Conservation (phyloP, 2,329 filamentous ascomycete species). For the Aureobasidium sp. region DNA sequence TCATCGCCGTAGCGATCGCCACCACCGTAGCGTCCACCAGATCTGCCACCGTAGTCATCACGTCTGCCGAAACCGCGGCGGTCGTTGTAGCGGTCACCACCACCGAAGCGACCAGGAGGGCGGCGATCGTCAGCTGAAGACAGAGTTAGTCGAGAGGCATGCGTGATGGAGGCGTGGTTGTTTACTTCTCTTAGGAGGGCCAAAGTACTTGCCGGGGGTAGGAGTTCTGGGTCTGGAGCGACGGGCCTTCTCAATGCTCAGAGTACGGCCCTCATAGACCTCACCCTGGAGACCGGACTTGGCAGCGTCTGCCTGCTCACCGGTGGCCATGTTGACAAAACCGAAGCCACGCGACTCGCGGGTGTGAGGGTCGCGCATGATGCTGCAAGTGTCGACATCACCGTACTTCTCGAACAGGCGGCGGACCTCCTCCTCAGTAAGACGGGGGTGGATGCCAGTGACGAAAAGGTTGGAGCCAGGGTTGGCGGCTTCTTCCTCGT, state of each 20-base stretch:
- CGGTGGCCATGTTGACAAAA: constrained; percentile 97
- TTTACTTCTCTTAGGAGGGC: constrained; percentile 93
- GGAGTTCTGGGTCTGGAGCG: constrained; percentile 90
- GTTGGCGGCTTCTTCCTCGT: constrained; percentile 72
- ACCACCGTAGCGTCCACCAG: constrained; percentile 42
- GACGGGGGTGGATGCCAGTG: constrained; percentile 90
- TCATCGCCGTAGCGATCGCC: constrained; percentile 37
- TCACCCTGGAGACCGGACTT: constrained; percentile 95
- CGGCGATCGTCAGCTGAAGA: constrained; percentile 36
- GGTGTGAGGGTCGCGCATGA: constrained; percentile 97
- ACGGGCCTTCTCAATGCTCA: constrained; percentile 98
- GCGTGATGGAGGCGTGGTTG: constrained; percentile 22
- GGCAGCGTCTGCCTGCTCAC: constrained; percentile 91
- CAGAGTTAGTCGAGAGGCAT: constrained; percentile 8
- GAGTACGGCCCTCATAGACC: constrained; percentile 84
- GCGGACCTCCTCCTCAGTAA: constrained; percentile 82
- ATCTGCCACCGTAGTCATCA: constrained; percentile 41
- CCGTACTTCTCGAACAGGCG: constrained; percentile 98
- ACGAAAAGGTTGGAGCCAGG: constrained; percentile 98
- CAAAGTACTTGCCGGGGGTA: constrained; percentile 98
- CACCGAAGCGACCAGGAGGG: constrained; percentile 30
- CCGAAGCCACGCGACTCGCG: constrained; percentile 98
- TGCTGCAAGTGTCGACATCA: constrained; percentile 97
- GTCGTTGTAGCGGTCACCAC: constrained; percentile 29
- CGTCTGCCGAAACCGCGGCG: constrained; percentile 38